Percentiles rank a stretch among this genome's conserved stretches.
Conservation (phyloP, 768 basidiomycete genomes). For the Mycena filopes region DNA sequence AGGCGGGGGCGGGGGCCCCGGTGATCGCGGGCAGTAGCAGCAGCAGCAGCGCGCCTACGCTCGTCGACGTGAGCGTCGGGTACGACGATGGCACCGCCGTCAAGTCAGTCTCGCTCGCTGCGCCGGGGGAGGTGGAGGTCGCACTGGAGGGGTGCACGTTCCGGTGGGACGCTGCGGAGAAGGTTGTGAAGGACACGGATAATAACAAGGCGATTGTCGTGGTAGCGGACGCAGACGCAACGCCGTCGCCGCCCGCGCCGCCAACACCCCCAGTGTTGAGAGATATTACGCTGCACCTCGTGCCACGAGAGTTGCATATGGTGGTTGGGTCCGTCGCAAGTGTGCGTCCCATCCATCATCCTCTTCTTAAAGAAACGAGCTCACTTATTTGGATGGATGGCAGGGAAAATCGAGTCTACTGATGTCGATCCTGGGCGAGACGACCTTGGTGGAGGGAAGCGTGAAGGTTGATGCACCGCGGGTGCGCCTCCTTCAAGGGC, state of each 20-base stretch:
- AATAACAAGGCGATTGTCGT: too few relatives aligned
- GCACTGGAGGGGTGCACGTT: conserved; percentile 19
- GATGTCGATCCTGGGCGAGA: conserved; percentile 29
- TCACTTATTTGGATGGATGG: background rate
- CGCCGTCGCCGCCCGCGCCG: too few relatives aligned
- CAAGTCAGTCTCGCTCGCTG: too few relatives aligned
- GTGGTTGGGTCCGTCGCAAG: conserved; percentile 29
- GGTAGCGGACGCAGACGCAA: too few relatives aligned
- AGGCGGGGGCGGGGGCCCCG: too few relatives aligned
- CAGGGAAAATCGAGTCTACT: conserved; percentile 31
- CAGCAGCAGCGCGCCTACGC: background rate
- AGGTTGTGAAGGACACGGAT: background rate
- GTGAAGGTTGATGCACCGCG: conserved; percentile 15
- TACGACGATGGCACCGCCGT: background rate
- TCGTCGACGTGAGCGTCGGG: conserved; percentile 2
- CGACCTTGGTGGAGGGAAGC: background rate
- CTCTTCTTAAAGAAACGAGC: background rate
- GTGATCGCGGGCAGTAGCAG: background rate
- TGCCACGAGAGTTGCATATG: conserved; percentile 21
- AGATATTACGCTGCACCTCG: conserved; percentile 20
- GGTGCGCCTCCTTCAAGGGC: too few relatives aligned
- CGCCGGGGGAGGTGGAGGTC: conserved; percentile 3
- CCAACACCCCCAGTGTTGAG: background rate
- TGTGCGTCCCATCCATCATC: conserved; percentile 6
- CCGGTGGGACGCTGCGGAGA: conserved; percentile 22